Conservation (phyloP, 768 basidiomycete genomes). For the Boletus vinaceobasis region DNA sequence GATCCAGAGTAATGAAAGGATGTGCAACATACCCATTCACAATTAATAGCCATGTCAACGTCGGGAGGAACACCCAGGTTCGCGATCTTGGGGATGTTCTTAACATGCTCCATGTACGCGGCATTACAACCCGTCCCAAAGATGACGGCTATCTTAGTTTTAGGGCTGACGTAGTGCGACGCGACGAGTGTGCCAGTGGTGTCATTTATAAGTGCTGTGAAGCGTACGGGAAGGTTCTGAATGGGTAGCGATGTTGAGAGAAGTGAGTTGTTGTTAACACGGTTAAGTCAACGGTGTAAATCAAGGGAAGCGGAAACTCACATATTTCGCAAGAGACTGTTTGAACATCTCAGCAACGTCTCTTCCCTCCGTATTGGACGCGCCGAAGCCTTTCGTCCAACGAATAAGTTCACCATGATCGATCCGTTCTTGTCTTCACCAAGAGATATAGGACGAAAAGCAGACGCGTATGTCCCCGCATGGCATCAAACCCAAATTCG, state of each 20-base stretch:
- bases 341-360: constrained; percentile 95
- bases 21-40: constrained; percentile 76
- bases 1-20: neutral
- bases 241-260: neutral
- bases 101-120: constrained; percentile 92
- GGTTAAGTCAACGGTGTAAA: neutral
- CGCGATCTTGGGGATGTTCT: constrained; percentile 81
- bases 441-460: neutral
- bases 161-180: constrained; percentile 90
- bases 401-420: constrained; percentile 93
- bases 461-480: neutral
- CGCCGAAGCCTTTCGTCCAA: constrained; percentile 99
- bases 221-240: constrained; percentile 77
- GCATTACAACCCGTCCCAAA: constrained; percentile 99
- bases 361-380: constrained; percentile 83
- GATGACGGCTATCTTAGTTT: constrained; percentile 90
- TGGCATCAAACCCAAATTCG: neutral
- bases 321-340: constrained; percentile 71
- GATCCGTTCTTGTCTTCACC: constrained; percentile 79
- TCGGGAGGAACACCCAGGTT: constrained; percentile 62
- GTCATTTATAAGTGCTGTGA: constrained; percentile 93
- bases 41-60: constrained; percentile 90
- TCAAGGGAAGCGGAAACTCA: constrained; percentile 36
- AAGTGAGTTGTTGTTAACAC: neutral
- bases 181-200: constrained; percentile 98